A percentile compares a stretch with the other conserved stretches of the same genome.
Conservation (phyloP, 768 basidiomycete genomes). For the Tricholoma bakamatsutake region DNA sequence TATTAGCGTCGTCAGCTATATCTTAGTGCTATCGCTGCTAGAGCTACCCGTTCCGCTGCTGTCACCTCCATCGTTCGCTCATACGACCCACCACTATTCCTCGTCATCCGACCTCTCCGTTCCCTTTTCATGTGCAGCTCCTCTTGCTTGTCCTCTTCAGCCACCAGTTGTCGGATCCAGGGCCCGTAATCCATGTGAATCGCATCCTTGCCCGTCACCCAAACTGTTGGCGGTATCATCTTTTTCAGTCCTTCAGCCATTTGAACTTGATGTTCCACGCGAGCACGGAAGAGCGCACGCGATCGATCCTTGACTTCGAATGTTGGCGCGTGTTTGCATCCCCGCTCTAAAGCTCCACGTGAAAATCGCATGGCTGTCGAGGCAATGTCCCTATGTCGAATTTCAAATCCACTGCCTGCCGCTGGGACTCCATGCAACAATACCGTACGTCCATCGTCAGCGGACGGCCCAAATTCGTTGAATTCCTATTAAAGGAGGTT, state of each 20-base stretch:
- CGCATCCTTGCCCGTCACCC: conserved; percentile 37
- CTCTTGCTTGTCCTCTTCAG: conserved; percentile 55
- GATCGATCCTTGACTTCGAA: conserved; percentile 23
- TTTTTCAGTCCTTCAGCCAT: conserved; percentile 43
- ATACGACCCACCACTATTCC: conserved; percentile 48
- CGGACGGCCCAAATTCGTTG: conserved; percentile 27
- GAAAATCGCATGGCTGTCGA: conserved; percentile 39
- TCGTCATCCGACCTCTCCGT: conserved; percentile 39
- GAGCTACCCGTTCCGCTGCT: conserved; percentile 27
- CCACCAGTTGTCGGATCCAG: conserved; percentile 58
- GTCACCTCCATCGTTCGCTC: conserved; percentile 37
- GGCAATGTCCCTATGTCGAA: conserved; percentile 45
- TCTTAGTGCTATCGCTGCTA: conserved; percentile 15
- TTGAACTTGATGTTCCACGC: conserved; percentile 38
- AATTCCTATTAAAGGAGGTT: conserved; percentile 7
- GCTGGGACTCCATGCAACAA: conserved; percentile 28
- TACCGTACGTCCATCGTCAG: conserved; percentile 51
- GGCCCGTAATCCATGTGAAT: conserved; percentile 69
- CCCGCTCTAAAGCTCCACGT: conserved; percentile 35
- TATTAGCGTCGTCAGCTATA: too few relatives aligned
- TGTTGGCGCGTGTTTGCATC: conserved; percentile 25
- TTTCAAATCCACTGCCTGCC: conserved; percentile 25
- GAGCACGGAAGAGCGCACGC: conserved; percentile 32
- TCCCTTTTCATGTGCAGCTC: conserved; percentile 15
- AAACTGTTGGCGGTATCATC: conserved; percentile 36